Conservation (phyloP, 768 basidiomycete genomes). For the Daedaleopsis sinensis region DNA sequence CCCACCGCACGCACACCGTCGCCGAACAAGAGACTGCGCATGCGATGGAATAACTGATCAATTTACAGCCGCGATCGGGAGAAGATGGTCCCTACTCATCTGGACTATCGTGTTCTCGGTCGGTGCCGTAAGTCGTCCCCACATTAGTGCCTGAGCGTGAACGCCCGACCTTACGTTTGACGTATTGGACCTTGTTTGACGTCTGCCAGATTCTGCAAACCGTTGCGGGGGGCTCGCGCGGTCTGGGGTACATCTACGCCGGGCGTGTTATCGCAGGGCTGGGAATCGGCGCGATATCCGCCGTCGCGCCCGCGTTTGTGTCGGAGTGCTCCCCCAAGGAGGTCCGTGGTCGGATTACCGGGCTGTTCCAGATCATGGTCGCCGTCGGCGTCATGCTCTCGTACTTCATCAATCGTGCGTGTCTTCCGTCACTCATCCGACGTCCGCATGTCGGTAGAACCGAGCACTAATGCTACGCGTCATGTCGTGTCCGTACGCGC, state of each 20-base stretch:
- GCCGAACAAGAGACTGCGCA: not conserved
- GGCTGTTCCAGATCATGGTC: slow-evolving; percentile 87
- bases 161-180: not conserved
- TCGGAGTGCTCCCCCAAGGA: slow-evolving; percentile 88
- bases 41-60: not conserved
- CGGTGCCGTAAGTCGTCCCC: slow-evolving; percentile 59
- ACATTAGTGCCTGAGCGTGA: not conserved
- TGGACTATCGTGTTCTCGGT: slow-evolving; percentile 70
- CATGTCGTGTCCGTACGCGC: not conserved
- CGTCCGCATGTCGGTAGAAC: not conserved
- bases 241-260: slow-evolving; percentile 72
- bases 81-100: slow-evolving; percentile 60
- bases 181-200: not conserved
- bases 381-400: slow-evolving; percentile 85
- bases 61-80: slow-evolving; percentile 60
- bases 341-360: slow-evolving; percentile 84
- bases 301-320: slow-evolving; percentile 83
- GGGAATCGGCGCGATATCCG: slow-evolving; percentile 82
- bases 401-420: slow-evolving; percentile 78
- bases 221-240: slow-evolving; percentile 56
- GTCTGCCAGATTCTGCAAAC: slow-evolving; percentile 68
- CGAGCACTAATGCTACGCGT: not conserved
- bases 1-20: not conserved
- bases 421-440: not conserved
- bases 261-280: slow-evolving; percentile 82